These are phyloP conservation scores for Colletotrichum spaethianum DNA, from an alignment of 2,329 filamentous ascomycete genomes.

Conservation along the genomic window DNA sequence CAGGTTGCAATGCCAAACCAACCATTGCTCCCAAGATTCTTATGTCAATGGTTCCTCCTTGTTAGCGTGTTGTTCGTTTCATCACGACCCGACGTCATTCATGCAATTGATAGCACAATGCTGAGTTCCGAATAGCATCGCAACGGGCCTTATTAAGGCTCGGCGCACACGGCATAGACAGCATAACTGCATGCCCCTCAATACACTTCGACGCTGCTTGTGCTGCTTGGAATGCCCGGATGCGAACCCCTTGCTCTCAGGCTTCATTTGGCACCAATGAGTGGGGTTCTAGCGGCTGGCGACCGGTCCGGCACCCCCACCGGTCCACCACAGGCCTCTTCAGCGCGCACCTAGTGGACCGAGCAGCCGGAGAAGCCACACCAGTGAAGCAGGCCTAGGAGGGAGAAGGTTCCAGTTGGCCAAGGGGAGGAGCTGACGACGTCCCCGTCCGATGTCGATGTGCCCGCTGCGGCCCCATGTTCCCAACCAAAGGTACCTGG, in stretches of 20 bases:
- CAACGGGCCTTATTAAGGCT: conserved; percentile 15
- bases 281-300: conserved; percentile 27
- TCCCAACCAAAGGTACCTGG: conserved; percentile 14
- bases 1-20: not conserved
- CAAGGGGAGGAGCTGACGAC: conserved; percentile 39
- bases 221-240: conserved; percentile 7
- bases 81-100: conserved; percentile 21
- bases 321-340: conserved; percentile 37
- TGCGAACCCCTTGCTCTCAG: conserved; percentile 36
- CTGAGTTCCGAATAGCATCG: conserved; percentile 4
- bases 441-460: conserved; percentile 40
- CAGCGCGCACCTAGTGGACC: conserved; percentile 38
- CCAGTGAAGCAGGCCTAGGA: conserved; percentile 27
- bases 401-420: conserved; percentile 38
- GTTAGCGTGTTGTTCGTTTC: conserved; percentile 17
- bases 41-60: conserved; percentile 13
- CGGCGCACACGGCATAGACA: conserved; percentile 23
- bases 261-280: conserved; percentile 34
- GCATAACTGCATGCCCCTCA: conserved; percentile 12
- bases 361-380: conserved; percentile 39
- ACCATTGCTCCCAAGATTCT: conserved; percentile 11
- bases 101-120: conserved; percentile 7
- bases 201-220: conserved; percentile 9
- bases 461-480: conserved; percentile 25
- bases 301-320: conserved; percentile 14